A percentile compares a stretch with the other conserved stretches of the same genome.
Conservation (phyloP, 2,329 filamentous ascomycete genomes). For the Corinectria fuckeliana region DNA sequence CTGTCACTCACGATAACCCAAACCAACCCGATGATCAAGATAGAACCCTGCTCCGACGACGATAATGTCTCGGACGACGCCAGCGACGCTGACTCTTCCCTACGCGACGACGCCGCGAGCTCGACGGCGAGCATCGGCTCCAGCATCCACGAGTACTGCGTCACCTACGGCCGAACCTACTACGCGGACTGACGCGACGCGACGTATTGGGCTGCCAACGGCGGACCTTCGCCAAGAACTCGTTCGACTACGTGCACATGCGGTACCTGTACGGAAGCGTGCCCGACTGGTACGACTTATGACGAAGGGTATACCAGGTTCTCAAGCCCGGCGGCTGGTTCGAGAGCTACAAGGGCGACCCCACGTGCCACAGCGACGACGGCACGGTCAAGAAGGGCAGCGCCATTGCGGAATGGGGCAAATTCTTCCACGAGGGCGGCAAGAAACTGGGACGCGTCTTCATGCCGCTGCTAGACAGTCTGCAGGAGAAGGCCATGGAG, state of each 20-base stretch:
- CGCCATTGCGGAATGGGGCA: slow-evolving; percentile 35
- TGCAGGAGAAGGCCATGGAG: slow-evolving; percentile 29
- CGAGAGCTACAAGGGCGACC: slow-evolving; percentile 42
- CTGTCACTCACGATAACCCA: no score
- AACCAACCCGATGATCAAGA: neutral
- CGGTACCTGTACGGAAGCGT: slow-evolving; percentile 63
- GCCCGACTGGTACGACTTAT: slow-evolving; percentile 60
- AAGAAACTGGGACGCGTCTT: slow-evolving; percentile 42
- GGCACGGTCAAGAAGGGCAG: slow-evolving; percentile 37
- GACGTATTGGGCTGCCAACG: slow-evolving; percentile 30
- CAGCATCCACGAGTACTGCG: slow-evolving; percentile 28
- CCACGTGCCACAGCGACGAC: slow-evolving; percentile 39
- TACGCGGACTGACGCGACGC: slow-evolving; percentile 29
- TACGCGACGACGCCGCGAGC: slow-evolving; percentile 19
- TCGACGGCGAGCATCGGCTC: slow-evolving; percentile 28
- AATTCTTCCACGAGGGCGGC: slow-evolving; percentile 37
- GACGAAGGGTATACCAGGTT: slow-evolving; percentile 57
- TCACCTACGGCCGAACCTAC: slow-evolving; percentile 31
- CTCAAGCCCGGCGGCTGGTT: slow-evolving; percentile 61
- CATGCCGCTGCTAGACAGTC: slow-evolving; percentile 9
- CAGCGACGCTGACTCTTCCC: slow-evolving; percentile 20
- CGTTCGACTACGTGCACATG: slow-evolving; percentile 67
- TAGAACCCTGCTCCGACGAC: slow-evolving; percentile 5
- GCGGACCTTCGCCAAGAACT: slow-evolving; percentile 36
- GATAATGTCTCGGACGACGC: neutral